Percentiles rank a stretch among this genome's conserved stretches.
phyloP scores from a whole-genome alignment of 83 land plant species.

The Diphasiastrum complanatum region DNA sequence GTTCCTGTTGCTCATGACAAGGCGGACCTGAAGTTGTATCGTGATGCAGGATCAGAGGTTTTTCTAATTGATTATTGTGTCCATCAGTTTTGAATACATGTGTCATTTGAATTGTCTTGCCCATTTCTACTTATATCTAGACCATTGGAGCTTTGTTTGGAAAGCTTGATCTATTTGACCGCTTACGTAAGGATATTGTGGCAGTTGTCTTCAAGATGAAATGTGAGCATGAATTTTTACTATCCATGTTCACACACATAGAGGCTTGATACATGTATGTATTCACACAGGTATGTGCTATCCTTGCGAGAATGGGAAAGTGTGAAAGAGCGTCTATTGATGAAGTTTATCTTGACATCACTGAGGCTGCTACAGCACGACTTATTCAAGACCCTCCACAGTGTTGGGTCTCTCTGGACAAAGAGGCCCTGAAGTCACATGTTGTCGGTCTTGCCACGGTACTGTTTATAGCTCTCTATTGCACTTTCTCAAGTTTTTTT shows the following conservation, averaged over 20 bases:
- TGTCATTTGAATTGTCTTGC: not conserved
- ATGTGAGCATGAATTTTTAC: too few relatives aligned
- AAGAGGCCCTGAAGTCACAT: slow-evolving; percentile 71
- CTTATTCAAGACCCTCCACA: slow-evolving; percentile 45
- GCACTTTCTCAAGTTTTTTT: not conserved
- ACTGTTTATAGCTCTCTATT: slow-evolving; percentile 2
- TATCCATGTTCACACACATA: not conserved
- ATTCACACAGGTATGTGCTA: slow-evolving; percentile 57
- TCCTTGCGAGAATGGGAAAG: slow-evolving; percentile 61
- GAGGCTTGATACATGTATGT: slow-evolving; percentile 1
- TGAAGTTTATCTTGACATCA: slow-evolving; percentile 96
- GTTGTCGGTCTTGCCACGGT: slow-evolving; percentile 65
- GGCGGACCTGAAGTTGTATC: slow-evolving; percentile 69
- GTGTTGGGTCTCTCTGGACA: slow-evolving; percentile 37
- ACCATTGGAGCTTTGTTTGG: too few relatives aligned
- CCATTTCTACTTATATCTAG: too few relatives aligned
- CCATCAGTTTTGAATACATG: not conserved
- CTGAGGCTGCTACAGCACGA: slow-evolving; percentile 72
- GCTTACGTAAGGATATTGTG: too few relatives aligned
- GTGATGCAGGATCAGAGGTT: slow-evolving; percentile 98
- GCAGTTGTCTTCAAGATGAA: too few relatives aligned
- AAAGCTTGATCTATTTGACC: too few relatives aligned
- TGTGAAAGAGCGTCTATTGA: slow-evolving; percentile 98
- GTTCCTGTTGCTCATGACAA: slow-evolving; percentile 94
- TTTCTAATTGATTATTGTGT: not conserved